Base-by-base conservation (phyloP, 1,284 basidiomycete genomes). In the Schizopora paradoxa region DNA sequence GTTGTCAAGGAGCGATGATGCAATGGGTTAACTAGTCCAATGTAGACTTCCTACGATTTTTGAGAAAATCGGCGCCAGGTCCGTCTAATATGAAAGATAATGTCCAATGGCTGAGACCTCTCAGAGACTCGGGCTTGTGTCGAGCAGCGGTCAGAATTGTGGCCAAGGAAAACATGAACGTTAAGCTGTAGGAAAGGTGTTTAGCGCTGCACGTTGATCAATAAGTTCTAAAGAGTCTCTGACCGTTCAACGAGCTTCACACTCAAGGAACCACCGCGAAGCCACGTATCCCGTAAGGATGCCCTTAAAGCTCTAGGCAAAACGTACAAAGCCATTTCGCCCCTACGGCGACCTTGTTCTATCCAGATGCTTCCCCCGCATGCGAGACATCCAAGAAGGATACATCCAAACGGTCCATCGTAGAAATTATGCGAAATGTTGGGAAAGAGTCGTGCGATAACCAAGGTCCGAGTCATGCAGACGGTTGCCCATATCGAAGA, bases 291-390 rank as follows among this genome's bases (percentile, higher is more conserved):
- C 0, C 82, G 73, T 11, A 88, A 60, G 39, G 68, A 76, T 0
- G 83, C 70, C 35, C 81, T 66, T 19, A 87, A 56, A 7, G 84
- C 85, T 47, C 76, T 67, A 1, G 86, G 85, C 2, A 88, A 64
- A 41, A 86, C 86, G 56, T 88, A 88, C 32, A 88, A 59, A 0
- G 84, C 77, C 66, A 89, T 85, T 61, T 89, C 86, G 2, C 83
- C 83, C 44, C 86, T 66, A 52, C 86, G 65, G 40, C 67, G 67
- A 3, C 77, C 77, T 46, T 79, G 77, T 57, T 89, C 85, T 34
- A 88, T 73, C 75, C 77, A 86, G 37, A 89, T 85, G 47, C 82
- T 86, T 41, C 70, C 67, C 2, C 86, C 86, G 52, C 85, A 87
- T n/a, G 71, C 63, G 25, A 88, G 59, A 50, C 79, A 83, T n/a